phyloP scores from a whole-genome alignment of 2,329 filamentous ascomycete species.

The Orbilia oligospora region DNA sequence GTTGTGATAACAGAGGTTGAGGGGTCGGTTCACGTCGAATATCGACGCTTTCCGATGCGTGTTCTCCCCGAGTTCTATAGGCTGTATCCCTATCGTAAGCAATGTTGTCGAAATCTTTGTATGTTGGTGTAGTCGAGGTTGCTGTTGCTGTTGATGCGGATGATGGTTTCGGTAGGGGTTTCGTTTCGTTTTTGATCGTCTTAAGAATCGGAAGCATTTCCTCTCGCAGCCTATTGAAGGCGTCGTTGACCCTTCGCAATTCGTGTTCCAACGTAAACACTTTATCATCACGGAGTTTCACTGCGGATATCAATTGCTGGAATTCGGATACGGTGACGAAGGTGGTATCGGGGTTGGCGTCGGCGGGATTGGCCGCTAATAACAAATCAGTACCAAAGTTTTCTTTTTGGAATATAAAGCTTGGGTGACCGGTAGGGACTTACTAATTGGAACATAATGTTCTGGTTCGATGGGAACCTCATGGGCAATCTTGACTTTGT shows the following conservation, averaged over 20 bases:
- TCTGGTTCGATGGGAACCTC: conserved; percentile 91
- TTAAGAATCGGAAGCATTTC: conserved; percentile 92
- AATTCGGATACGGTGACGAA: conserved; percentile 76
- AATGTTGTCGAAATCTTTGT: conserved; percentile 50
- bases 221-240: conserved; percentile 89
- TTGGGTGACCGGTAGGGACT: conserved; percentile 65
- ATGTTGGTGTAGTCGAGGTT: conserved; percentile 54
- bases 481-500: conserved; percentile 95
- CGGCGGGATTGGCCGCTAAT: conserved; percentile 87
- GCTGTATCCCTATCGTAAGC: conserved; percentile 40
- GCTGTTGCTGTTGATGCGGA: conserved; percentile 40
- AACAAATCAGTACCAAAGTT: conserved; percentile 10
- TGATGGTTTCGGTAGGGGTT: conserved; percentile 78
- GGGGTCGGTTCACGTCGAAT: conserved; percentile 56
- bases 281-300: conserved; percentile 89
- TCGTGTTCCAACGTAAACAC: conserved; percentile 87
- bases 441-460: conserved; percentile 94
- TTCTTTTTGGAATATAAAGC: neutral
- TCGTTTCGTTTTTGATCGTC: conserved; percentile 89
- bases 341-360: conserved; percentile 69
- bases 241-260: conserved; percentile 84
- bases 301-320: conserved; percentile 87
- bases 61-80: conserved; percentile 34
- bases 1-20: conserved; percentile 53
- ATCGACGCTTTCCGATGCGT: conserved; percentile 42